phyloP scores from a whole-genome alignment of 345 rosid genomes.

The Salix arbutifolia region DNA sequence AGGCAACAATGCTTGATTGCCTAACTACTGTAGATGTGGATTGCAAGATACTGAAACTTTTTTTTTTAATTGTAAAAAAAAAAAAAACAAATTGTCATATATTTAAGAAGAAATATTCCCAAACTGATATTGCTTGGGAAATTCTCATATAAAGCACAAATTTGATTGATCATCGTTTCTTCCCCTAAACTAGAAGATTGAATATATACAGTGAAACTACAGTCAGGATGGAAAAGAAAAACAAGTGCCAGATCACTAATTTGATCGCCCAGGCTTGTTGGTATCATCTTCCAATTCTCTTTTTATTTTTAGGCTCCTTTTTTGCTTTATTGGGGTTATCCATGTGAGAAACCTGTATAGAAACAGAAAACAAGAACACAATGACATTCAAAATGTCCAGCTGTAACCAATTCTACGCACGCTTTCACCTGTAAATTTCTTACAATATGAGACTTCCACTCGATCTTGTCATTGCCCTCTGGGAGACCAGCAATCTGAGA shows the following conservation, averaged over 20 bases:
- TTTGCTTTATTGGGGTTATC: slow-evolving; percentile 44
- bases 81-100: no score
- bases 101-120: no score
- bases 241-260: not conserved
- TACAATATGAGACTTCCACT: slow-evolving; percentile 59
- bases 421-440: not conserved
- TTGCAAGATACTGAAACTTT: no score
- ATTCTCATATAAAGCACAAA: no score
- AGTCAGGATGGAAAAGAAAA: no score
- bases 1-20: no score
- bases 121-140: no score
- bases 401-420: no score
- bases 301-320: slow-evolving; percentile 20
- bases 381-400: no score
- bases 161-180: not conserved
- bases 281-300: not conserved
- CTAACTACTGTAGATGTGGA: no score
- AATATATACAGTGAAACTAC: not conserved
- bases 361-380: not conserved
- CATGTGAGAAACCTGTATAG: slow-evolving; percentile 51
- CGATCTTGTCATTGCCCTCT: slow-evolving; percentile 39
- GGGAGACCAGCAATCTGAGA: slow-evolving; percentile 34
- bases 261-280: not conserved
- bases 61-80: no score
- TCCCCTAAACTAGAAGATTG: not conserved